Percentiles rank a stretch among this genome's conserved stretches.
Conservation (phyloP, 805 yeast species). For the Candida berthetii region DNA sequence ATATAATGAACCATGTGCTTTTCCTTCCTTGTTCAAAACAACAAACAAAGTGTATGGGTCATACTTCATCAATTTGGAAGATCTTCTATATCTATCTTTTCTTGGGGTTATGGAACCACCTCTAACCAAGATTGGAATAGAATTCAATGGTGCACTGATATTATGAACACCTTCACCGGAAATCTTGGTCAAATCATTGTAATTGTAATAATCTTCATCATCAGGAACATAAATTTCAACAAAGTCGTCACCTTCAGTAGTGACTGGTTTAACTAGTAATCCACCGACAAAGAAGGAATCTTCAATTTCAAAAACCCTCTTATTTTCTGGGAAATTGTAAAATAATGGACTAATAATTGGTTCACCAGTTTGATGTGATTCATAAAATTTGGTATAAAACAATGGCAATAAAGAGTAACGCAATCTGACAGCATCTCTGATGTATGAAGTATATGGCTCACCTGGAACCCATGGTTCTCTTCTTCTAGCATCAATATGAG, state of each 20-base stretch:
- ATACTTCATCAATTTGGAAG: slow-evolving; percentile 62
- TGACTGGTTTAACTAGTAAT: slow-evolving; percentile 75
- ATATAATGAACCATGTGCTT: slow-evolving; percentile 57
- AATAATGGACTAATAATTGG: slow-evolving; percentile 72
- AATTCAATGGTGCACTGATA: slow-evolving; percentile 41
- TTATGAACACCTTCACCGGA: slow-evolving; percentile 32
- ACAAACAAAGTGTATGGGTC: slow-evolving; percentile 80
- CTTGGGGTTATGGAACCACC: slow-evolving; percentile 75
- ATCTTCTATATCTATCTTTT: slow-evolving; percentile 73
- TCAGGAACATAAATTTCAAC: slow-evolving; percentile 35
- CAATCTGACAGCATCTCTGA: slow-evolving; percentile 64
- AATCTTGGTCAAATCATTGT: slow-evolving; percentile 25
- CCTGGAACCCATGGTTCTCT: slow-evolving; percentile 89
- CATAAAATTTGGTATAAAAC: slow-evolving; percentile 72
- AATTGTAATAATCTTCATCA: slow-evolving; percentile 50
- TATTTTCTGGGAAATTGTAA: slow-evolving; percentile 45
- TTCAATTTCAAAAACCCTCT: slow-evolving; percentile 52
- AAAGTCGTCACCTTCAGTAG: slow-evolving; percentile 39
- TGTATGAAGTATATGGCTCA: slow-evolving; percentile 60
- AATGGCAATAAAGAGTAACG: slow-evolving; percentile 77
- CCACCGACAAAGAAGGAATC: slow-evolving; percentile 86
- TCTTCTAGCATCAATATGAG: slow-evolving; percentile 88
- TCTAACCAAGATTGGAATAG: slow-evolving; percentile 64
- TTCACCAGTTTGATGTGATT: slow-evolving; percentile 51
- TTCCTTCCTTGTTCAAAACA: slow-evolving; percentile 43